These are phyloP conservation scores for Diaporthe longicolla DNA, from an alignment of 2,329 filamentous ascomycete species.

Conservation along the genomic window DNA sequence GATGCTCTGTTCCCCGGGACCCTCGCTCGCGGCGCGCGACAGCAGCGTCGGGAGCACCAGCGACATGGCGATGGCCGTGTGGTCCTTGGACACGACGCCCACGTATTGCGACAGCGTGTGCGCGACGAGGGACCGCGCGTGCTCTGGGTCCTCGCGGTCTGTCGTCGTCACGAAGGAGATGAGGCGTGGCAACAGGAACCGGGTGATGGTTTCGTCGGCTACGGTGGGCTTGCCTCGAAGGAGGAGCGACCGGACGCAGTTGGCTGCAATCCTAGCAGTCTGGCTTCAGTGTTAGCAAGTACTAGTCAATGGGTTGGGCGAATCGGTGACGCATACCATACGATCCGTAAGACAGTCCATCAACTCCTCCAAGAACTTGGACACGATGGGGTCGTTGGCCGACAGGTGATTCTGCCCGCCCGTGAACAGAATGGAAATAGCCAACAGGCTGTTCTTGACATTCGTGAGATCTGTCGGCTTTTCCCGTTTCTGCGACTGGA, in stretches of 20 bases:
- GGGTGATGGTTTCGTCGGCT: slow-evolving; percentile 80
- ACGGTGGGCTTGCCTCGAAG: slow-evolving; percentile 73
- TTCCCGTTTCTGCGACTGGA: slow-evolving; percentile 82
- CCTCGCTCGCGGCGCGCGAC: slow-evolving; percentile 76
- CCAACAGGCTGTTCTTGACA: slow-evolving; percentile 93
- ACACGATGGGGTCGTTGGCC: slow-evolving; percentile 80
- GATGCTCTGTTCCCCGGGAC: slow-evolving; percentile 64
- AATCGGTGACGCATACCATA: slow-evolving; percentile 66
- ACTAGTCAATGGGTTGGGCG: neutral
- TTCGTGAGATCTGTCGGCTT: slow-evolving; percentile 82
- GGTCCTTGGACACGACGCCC: slow-evolving; percentile 59
- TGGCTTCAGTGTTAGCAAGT: slow-evolving; percentile 51
- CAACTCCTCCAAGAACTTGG: slow-evolving; percentile 83
- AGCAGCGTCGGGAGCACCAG: slow-evolving; percentile 85
- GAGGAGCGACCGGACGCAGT: slow-evolving; percentile 88
- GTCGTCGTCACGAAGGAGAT: slow-evolving; percentile 80
- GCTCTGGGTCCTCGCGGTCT: slow-evolving; percentile 83
- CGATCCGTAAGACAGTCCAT: slow-evolving; percentile 86
- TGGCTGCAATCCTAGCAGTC: slow-evolving; percentile 90
- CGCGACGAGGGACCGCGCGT: slow-evolving; percentile 77
- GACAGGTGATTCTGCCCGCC: slow-evolving; percentile 81
- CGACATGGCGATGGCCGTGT: slow-evolving; percentile 75
- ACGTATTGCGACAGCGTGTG: slow-evolving; percentile 84
- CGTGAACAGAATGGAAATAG: slow-evolving; percentile 90
- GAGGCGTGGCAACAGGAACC: slow-evolving; percentile 81